Base-by-base conservation (phyloP, 148 eudicot species). In the Vaccinium vitisidaea region DNA sequence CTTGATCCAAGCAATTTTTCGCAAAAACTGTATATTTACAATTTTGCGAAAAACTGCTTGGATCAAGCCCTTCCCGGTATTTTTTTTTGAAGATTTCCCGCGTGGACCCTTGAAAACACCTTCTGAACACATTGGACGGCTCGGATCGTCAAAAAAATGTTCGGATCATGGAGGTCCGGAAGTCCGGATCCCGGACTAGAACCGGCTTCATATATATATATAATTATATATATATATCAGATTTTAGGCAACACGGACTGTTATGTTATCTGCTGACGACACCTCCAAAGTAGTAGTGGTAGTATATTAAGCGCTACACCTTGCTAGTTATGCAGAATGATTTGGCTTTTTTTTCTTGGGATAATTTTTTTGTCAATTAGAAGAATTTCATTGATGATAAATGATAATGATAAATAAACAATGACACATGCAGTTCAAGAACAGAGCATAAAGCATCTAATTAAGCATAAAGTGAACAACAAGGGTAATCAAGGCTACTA, bases 321-420 rank as follows among this genome's bases (percentile, higher is more conserved):
- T 63, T 63, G 12, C 69, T 63, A n/a, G 8, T 25, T n/a, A 6
- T 0, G 23, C 65, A 58, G 19, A 58, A 58, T n/a, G 19, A 58
- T 58, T 58, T 58, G 65, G 65, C 0, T 58, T n/a, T 58, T 8
- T 18, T 18, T 58, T 18, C 65, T 58, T 19, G 23, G 65, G 65
- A 58, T 58, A 18, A 18, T n/a, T 58, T 58, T 58, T 6, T 7
- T 19, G 65, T 43, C 65, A 58, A 58, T 18, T 58, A 21, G 8
- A 63, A 8, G 69, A 63, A 63, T 63, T 8, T 63, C 25, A n/a
- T 8, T 8, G 27, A 63, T 63, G 69, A 63, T 63, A 63, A n/a
- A 63, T 63, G 69, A 63, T 63, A 63, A n/a, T 63, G 69, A 63
- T 63, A 63, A n/a, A 63, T 21, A 61, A 61, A 61, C 27, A 61